Conservation (phyloP, 257 asterid genomes). For the Solanum tacnaense region DNA sequence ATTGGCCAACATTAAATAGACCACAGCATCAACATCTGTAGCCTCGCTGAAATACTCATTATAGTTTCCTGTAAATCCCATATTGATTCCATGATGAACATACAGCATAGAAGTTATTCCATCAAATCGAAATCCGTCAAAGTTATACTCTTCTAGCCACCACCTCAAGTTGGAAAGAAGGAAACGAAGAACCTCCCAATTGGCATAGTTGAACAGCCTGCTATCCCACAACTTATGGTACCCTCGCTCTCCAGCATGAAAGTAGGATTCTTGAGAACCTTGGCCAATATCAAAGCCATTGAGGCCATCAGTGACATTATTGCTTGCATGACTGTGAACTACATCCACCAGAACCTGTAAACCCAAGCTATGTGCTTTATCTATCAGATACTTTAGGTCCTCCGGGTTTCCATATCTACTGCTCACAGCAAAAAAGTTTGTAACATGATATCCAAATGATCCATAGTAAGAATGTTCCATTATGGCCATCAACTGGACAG, state of each 20-base stretch:
- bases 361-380: slow-evolving; percentile 92
- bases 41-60: slow-evolving; percentile 74
- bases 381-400: slow-evolving; percentile 88
- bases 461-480: slow-evolving; percentile 98
- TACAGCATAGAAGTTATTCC: slow-evolving; percentile 97
- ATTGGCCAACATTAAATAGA: slow-evolving; percentile 87
- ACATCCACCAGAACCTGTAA: slow-evolving; percentile 81
- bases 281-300: slow-evolving; percentile 92
- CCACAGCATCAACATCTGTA: slow-evolving; percentile 90
- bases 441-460: slow-evolving; percentile 90
- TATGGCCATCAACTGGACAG: slow-evolving; percentile 94
- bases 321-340: slow-evolving; percentile 96
- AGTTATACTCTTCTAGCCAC: slow-evolving; percentile 90
- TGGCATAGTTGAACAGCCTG: slow-evolving; percentile 76
- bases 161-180: slow-evolving; percentile 91
- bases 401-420: slow-evolving; percentile 94
- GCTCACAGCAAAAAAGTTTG: slow-evolving; percentile 91
- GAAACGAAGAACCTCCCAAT: slow-evolving; percentile 98
- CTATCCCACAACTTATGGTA: slow-evolving; percentile 93
- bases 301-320: slow-evolving; percentile 74
- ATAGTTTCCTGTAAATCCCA: slow-evolving; percentile 75
- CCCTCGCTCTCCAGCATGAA: slow-evolving; percentile 79
- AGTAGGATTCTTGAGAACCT: slow-evolving; percentile 86
- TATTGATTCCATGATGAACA: slow-evolving; percentile 85
- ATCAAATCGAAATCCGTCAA: slow-evolving; percentile 96